These are phyloP conservation scores for Salix brachista DNA, from an alignment of 345 rosid genomes.

Conservation along the genomic window DNA sequence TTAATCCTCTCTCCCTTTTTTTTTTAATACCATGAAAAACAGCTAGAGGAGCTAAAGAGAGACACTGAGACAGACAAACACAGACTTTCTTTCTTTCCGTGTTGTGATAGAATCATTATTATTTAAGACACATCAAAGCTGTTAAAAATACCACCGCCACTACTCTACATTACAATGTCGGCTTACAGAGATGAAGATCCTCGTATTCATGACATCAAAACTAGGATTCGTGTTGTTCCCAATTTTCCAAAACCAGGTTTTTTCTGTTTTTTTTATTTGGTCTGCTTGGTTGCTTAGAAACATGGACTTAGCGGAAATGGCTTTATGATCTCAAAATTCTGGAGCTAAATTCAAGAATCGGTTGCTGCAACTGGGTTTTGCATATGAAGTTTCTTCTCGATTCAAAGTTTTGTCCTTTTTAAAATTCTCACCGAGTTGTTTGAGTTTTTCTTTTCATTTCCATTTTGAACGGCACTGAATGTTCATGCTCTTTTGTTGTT, in stretches of 20 bases:
- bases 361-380: not conserved
- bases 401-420: not conserved
- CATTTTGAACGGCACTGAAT: not conserved
- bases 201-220: constrained; percentile 37
- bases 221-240: constrained; percentile 26
- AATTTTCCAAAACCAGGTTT: constrained; percentile 27
- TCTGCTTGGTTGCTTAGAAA: not conserved
- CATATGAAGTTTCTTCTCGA: not conserved
- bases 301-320: not conserved
- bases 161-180: constrained; percentile 50
- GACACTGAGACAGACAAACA: not conserved
- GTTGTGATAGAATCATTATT: not conserved
- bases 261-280: not conserved
- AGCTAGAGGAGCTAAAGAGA: not conserved
- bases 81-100: not conserved
- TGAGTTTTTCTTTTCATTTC: not conserved
- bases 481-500: not conserved
- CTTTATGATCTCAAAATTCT: not conserved
- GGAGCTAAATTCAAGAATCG: not conserved
- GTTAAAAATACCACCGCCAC: not conserved
- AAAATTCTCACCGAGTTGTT: not conserved
- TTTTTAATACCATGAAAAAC: not conserved
- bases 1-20: not conserved
- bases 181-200: constrained; percentile 39
- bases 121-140: not conserved